Conservation (phyloP, 2,329 filamentous ascomycete species). For the Ophiostoma angusticollis region DNA sequence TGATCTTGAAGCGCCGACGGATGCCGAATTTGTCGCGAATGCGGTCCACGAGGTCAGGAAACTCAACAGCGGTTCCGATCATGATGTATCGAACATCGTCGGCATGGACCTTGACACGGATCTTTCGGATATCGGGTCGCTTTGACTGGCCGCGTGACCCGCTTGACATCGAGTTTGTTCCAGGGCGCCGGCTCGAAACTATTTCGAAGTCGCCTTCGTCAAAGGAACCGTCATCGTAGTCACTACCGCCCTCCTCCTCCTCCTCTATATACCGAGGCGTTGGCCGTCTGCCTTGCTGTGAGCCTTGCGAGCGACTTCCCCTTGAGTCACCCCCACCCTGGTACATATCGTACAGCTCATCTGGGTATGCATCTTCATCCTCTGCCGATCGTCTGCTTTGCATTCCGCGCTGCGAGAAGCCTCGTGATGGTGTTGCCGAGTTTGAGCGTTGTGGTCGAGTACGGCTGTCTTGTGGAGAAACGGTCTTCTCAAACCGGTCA, state of each 20-base stretch:
- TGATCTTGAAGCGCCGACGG: constrained; percentile 69
- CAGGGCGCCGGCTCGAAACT: constrained; percentile 42
- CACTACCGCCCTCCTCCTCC: constrained; percentile 63
- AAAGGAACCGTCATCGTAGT: constrained; percentile 56
- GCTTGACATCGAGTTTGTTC: constrained; percentile 33
- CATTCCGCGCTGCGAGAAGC: constrained; percentile 28
- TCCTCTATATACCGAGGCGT: constrained; percentile 60
- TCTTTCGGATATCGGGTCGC: constrained; percentile 56
- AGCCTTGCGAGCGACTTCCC: constrained; percentile 27
- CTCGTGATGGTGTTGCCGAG: constrained; percentile 32
- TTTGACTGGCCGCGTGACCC: constrained; percentile 42
- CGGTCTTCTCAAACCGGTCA: constrained; percentile 42
- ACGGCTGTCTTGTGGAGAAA: constrained; percentile 30
- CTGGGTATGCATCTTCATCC: constrained; percentile 50
- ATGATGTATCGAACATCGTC: constrained; percentile 91
- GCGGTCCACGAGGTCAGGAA: constrained; percentile 62
- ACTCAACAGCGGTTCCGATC: constrained; percentile 60
- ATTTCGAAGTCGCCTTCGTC: constrained; percentile 75
- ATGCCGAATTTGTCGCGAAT: constrained; percentile 82
- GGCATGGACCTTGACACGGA: constrained; percentile 84
- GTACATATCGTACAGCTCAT: constrained; percentile 58
- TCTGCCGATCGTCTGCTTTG: constrained; percentile 28
- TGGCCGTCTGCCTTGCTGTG: constrained; percentile 20
- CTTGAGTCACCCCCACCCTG: constrained; percentile 27
- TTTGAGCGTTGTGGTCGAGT: constrained; percentile 27